These are phyloP conservation scores for Neoascochyta sp. DNA, from an alignment of 2,329 filamentous ascomycete species.

Conservation along the genomic window DNA sequence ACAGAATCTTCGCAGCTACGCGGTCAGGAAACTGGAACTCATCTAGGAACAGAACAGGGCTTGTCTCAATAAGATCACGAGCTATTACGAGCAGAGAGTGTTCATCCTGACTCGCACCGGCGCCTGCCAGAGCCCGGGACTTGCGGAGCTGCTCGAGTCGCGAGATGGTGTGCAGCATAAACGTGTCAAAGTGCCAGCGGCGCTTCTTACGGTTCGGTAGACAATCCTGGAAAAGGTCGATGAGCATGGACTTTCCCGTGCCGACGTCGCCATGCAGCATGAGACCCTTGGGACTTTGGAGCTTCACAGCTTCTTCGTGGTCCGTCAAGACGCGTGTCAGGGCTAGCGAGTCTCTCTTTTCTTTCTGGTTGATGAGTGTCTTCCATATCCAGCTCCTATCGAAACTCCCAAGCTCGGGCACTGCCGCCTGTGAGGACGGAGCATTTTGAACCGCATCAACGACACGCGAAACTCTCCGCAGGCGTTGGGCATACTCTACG, in stretches of 20 bases:
- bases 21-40: constrained; percentile 81
- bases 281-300: constrained; percentile 69
- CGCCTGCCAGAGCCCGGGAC: constrained; percentile 21
- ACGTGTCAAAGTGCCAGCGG: constrained; percentile 80
- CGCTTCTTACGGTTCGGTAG: constrained; percentile 69
- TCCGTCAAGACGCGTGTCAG: constrained; percentile 66
- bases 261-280: constrained; percentile 80
- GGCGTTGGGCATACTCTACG: constrained; percentile 62
- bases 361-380: constrained; percentile 51
- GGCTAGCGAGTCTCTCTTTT: constrained; percentile 55
- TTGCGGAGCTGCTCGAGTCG: constrained; percentile 64
- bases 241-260: constrained; percentile 80
- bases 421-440: constrained; percentile 31
- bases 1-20: constrained; percentile 73
- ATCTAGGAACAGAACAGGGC: constrained; percentile 74
- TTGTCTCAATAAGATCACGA: constrained; percentile 69
- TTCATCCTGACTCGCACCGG: constrained; percentile 45
- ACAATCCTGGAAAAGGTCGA: constrained; percentile 75
- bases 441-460: constrained; percentile 30
- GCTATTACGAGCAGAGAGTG: constrained; percentile 72
- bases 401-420: constrained; percentile 16
- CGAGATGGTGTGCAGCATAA: constrained; percentile 75
- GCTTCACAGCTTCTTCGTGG: constrained; percentile 66
- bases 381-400: constrained; percentile 52
- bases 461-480: constrained; percentile 57